Evolutionary conservation across 2,329 filamentous ascomycete species (phyloP).

Genomic region (Cephalotrichum gorgonifer): DNA sequence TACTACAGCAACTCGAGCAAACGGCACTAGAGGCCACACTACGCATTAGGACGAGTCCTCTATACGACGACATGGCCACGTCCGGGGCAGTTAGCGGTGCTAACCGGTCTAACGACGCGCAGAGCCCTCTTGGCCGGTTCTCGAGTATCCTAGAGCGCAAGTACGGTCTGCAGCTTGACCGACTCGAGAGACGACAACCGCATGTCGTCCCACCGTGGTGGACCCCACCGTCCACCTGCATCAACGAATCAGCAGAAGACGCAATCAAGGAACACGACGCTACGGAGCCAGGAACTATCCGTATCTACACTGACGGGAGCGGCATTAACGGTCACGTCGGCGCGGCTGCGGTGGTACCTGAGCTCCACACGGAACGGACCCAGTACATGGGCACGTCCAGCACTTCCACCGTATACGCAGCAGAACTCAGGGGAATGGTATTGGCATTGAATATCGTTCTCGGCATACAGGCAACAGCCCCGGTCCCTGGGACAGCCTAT

Average conservation of each 20-base stretch:
- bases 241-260: neutral
- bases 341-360: constrained; percentile 14
- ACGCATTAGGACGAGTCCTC: constrained; percentile 10
- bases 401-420: constrained; percentile 18
- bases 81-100: no score
- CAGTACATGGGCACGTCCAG: constrained; percentile 15
- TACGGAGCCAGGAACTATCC: constrained; percentile 10
- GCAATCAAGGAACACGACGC: constrained; percentile 6
- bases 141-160: constrained; percentile 7
- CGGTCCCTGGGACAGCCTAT: constrained; percentile 9
- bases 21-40: constrained; percentile 13
- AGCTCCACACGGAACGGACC: constrained; percentile 9
- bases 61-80: constrained; percentile 7
- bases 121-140: constrained; percentile 7
- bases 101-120: neutral
- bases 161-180: constrained; percentile 6
- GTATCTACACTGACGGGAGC: constrained; percentile 7
- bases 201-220: constrained; percentile 6
- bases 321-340: constrained; percentile 10
- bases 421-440: constrained; percentile 15
- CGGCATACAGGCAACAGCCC: constrained; percentile 8
- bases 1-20: constrained; percentile 12
- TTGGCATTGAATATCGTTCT: constrained; percentile 15
- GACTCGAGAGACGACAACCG: constrained; percentile 9
- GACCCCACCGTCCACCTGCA: neutral